Evolutionary conservation across 129 eudicot genomes (phyloP).

Genomic region (Flaveria brownii): DNA sequence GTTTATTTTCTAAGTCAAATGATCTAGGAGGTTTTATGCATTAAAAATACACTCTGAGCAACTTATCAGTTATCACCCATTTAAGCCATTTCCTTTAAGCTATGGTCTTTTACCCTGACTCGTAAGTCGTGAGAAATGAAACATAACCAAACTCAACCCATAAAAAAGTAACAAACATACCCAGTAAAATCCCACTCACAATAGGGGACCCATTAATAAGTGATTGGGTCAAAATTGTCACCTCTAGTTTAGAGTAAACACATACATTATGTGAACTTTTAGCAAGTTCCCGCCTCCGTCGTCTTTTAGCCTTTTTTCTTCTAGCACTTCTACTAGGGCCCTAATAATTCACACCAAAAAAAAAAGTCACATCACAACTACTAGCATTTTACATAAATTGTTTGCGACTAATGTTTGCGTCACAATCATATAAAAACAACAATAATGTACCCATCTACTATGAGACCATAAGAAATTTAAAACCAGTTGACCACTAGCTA

Average conservation of each 20-base stretch:
- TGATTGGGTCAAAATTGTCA: neutral
- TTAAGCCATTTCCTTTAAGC: neutral
- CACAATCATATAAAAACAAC: conserved; percentile 14
- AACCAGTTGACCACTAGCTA: neutral
- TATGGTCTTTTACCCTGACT: neutral
- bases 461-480: neutral
- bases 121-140: neutral
- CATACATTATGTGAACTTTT: conserved; percentile 46
- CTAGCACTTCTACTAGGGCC: conserved; percentile 83
- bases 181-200: no score
- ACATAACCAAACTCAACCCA: neutral
- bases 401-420: conserved; percentile 11
- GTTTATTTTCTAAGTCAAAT: neutral
- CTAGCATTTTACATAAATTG: neutral
- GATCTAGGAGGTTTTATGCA: conserved; percentile 1
- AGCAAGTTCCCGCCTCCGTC: conserved; percentile 58
- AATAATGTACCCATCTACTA: neutral
- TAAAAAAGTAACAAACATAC: no score
- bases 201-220: neutral
- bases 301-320: conserved; percentile 73
- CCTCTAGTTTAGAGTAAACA: neutral
- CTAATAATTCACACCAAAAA: conserved; percentile 36
- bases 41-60: neutral
- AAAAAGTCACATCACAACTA: conserved; percentile 2
- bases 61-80: neutral